Evolutionary conservation across 228 moss, liverwort and hornwort genomes (phyloP).

Genomic region (Sphagnum magellanicum): DNA sequence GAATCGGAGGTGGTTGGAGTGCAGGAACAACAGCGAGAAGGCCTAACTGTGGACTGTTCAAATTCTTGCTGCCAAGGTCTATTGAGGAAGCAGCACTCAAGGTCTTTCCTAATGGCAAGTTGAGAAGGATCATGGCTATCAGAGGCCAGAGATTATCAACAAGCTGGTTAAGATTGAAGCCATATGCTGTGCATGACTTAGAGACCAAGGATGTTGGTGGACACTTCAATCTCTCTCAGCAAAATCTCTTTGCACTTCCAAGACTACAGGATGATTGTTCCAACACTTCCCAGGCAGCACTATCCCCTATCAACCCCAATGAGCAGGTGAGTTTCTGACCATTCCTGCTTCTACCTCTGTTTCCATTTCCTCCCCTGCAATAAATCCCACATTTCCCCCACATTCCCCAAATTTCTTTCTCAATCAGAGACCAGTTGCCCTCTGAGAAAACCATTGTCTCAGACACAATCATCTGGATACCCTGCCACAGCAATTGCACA

Average conservation of each 20-base stretch:
- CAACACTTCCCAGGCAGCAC: slow-evolving; percentile 11
- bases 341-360: no score
- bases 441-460: neutral
- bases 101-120: neutral
- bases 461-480: neutral
- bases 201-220: neutral
- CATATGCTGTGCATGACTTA: neutral
- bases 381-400: no score
- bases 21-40: neutral
- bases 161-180: neutral
- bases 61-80: neutral
- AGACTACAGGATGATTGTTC: slow-evolving; percentile 8
- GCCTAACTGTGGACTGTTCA: neutral
- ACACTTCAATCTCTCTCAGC: slow-evolving; percentile 20
- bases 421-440: neutral
- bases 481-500: neutral
- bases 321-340: slow-evolving; percentile 10
- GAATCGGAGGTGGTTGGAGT: neutral
- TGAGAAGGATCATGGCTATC: neutral
- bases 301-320: slow-evolving; percentile 12
- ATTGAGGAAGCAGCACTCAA: neutral
- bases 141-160: neutral
- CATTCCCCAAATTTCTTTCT: neutral
- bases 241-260: slow-evolving; percentile 3
- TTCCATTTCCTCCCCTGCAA: no score